Conservation (phyloP, 305 asterid genomes). For the Solanum hybrid region DNA sequence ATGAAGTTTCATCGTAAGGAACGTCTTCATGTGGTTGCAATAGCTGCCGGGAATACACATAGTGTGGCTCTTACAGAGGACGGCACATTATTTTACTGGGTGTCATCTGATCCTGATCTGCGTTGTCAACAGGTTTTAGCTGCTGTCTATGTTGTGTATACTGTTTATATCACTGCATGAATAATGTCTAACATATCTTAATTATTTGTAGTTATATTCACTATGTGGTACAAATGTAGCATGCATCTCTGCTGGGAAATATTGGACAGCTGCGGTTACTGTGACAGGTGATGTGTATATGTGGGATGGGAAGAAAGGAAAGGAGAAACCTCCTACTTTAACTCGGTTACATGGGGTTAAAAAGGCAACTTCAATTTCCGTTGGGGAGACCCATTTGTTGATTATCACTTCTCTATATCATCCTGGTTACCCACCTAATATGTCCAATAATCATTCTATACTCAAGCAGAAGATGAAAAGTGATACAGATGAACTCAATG, state of each 20-base stretch:
- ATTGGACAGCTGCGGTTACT: slow-evolving; percentile 90
- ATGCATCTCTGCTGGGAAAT: slow-evolving; percentile 87
- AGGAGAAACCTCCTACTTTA: slow-evolving; percentile 43
- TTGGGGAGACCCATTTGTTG: slow-evolving; percentile 92
- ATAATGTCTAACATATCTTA: not conserved
- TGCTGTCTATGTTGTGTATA: slow-evolving; percentile 1
- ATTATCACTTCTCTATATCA: slow-evolving; percentile 76
- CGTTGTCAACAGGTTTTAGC: slow-evolving; percentile 63
- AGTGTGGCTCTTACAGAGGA: slow-evolving; percentile 87
- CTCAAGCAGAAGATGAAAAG: slow-evolving; percentile 19
- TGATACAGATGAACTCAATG: slow-evolving; percentile 48
- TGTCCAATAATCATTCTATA: slow-evolving; percentile 20
- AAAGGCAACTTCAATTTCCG: slow-evolving; percentile 82
- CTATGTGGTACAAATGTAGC: slow-evolving; percentile 59
- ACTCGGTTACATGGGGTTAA: slow-evolving; percentile 86
- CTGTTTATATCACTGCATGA: not conserved
- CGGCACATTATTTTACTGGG: slow-evolving; percentile 89
- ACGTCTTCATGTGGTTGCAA: slow-evolving; percentile 62
- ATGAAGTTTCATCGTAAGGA: slow-evolving; percentile 75
- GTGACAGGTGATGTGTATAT: slow-evolving; percentile 69
- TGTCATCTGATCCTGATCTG: slow-evolving; percentile 76
- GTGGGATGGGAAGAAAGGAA: slow-evolving; percentile 84
- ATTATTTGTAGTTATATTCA: slow-evolving; percentile 42
- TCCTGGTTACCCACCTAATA: slow-evolving; percentile 45
- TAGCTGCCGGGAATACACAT: slow-evolving; percentile 88